Base-by-base conservation (phyloP, 1,284 basidiomycete species). In the Apiotrichum domesticum region DNA sequence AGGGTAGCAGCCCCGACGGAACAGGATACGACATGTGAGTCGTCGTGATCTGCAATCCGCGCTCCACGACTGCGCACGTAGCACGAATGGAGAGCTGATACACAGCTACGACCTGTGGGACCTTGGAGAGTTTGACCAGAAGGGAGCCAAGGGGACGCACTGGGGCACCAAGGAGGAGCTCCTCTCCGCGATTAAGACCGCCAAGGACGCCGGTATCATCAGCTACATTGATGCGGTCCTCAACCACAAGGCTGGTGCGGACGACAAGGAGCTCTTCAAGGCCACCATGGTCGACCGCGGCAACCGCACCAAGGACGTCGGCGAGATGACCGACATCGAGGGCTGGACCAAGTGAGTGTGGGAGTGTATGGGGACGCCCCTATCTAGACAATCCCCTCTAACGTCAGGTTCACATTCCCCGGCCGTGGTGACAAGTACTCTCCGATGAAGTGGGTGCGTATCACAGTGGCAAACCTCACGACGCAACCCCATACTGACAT, bases 101-200 rank as follows among this genome's bases (percentile, higher is more conserved):
- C 37, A 7, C 13, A 39, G 37, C 52, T 80, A 79, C 65, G 79
- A 80, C 60, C 58, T 90, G 83, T 92, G 88, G 87, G 90, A 93
- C 71, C 78, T 97, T 8, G 94, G 94, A 48, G 93, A 97, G 78
- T 97, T 96, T 65, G 78, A 90, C 52, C 87, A 90, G 73, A 94
- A 91, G 73, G 88, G 87, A 10, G 78, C 82, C 15, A 76, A 83
- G 51, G 74, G 80, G 8, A 97, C 93, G n/a, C 84, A 93, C 62
- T 98, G 92, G 90, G 94, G 94, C 15, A 87, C 86, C 13, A 87
- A 87, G 65, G 84, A 90, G 46, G 86, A 97, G 66, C 82, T 95
- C 21, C 69, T 91, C 2, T 70, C 76, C 4, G 85, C 87, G 10
- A 87, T 88, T 71, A 75, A 78, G 43, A 70, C 55, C 10, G 77